Evolutionary conservation across 1,284 basidiomycete genomes (phyloP).

Genomic region (Austroboletus novae-zelandiae): DNA sequence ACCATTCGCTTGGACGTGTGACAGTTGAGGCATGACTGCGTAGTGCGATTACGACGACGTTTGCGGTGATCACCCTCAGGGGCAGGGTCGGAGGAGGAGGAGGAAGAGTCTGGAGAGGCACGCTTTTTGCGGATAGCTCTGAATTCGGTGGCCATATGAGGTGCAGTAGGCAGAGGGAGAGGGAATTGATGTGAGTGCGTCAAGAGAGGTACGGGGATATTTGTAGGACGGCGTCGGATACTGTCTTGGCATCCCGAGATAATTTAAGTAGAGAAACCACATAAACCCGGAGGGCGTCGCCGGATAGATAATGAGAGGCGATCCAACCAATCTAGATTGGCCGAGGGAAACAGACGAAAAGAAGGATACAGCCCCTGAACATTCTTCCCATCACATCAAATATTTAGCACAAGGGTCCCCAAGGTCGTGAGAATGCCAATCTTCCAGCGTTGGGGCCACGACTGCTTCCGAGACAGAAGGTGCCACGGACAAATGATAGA

Average conservation of each 20-base stretch:
- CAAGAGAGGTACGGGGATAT: slow-evolving; percentile 18
- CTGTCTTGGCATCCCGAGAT: slow-evolving; percentile 25
- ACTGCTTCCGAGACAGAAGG: not conserved
- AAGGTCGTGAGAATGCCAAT: slow-evolving; percentile 26
- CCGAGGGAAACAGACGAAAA: slow-evolving; percentile 13
- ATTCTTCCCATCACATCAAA: slow-evolving; percentile 20
- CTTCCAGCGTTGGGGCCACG: not conserved
- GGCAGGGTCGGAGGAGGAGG: slow-evolving; percentile 14
- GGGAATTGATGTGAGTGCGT: slow-evolving; percentile 1
- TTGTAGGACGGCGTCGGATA: slow-evolving; percentile 15
- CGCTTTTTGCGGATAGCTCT: slow-evolving; percentile 30
- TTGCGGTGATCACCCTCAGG: slow-evolving; percentile 49
- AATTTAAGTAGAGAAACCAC: slow-evolving; percentile 1
- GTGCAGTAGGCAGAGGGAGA: not conserved
- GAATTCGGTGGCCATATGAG: slow-evolving; percentile 27
- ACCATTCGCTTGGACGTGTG: slow-evolving; percentile 84
- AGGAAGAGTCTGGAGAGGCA: slow-evolving; percentile 13
- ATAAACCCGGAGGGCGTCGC: slow-evolving; percentile 12
- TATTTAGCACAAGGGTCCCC: slow-evolving; percentile 18
- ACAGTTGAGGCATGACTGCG: slow-evolving; percentile 65
- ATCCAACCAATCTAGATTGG: slow-evolving; percentile 12
- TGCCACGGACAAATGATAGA: not conserved
- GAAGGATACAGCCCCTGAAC: slow-evolving; percentile 12
- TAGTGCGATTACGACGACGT: slow-evolving; percentile 62
- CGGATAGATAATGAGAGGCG: slow-evolving; percentile 6